Conservation (phyloP, 805 yeast species). For the Yamadazyma endophytica region DNA sequence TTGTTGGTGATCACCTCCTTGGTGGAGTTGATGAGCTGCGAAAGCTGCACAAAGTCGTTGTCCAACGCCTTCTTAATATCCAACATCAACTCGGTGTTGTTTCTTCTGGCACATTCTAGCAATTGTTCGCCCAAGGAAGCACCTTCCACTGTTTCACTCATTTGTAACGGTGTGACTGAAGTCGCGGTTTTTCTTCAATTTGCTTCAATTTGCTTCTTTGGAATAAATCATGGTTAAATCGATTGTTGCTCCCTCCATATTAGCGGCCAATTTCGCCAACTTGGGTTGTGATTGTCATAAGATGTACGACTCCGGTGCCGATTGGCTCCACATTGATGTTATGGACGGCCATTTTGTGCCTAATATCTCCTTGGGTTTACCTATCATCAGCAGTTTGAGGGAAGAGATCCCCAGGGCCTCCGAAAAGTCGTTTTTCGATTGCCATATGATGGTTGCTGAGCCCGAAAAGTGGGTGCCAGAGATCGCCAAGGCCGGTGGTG, state of each 20-base stretch:
- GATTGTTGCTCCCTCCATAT: conserved; percentile 89
- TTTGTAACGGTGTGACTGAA: too few relatives aligned
- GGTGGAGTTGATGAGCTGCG: conserved; percentile 60
- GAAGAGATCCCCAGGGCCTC: conserved; percentile 67
- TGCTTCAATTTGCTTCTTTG: too few relatives aligned
- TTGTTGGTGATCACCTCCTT: conserved; percentile 70
- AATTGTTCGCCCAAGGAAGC: conserved; percentile 74
- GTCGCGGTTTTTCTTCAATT: too few relatives aligned
- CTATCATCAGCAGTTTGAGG: conserved; percentile 75
- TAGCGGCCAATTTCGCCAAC: conserved; percentile 88
- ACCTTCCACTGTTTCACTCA: conserved; percentile 29
- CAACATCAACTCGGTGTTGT: conserved; percentile 72
- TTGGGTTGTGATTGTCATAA: conserved; percentile 83
- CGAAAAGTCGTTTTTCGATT: conserved; percentile 64
- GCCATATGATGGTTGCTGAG: conserved; percentile 95
- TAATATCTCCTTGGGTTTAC: conserved; percentile 91
- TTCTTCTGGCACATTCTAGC: conserved; percentile 82
- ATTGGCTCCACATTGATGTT: conserved; percentile 97
- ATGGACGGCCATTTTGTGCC: conserved; percentile 99
- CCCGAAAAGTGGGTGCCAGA: conserved; percentile 95
- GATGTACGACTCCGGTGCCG: conserved; percentile 77
- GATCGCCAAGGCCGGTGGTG: conserved; percentile 91
- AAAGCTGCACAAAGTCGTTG: conserved; percentile 35
- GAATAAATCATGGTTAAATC: conserved; percentile 65
- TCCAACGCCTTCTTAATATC: conserved; percentile 46